Conservation (phyloP, 1,139 yeast genomes). For the Barnettozyma hawaiiensis region DNA sequence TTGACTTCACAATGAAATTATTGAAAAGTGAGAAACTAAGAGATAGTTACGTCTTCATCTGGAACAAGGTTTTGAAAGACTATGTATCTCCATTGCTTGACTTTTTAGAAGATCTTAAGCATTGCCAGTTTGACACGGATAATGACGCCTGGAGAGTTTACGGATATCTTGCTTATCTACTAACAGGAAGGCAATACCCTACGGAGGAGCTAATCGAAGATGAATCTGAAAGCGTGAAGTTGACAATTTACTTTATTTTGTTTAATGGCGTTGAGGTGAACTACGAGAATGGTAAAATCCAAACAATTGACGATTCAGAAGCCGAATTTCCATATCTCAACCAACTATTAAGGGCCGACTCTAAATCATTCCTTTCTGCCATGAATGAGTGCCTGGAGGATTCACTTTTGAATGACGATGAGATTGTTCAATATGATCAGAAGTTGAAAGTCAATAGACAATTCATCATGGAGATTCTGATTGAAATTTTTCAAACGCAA, state of each 20-base stretch:
- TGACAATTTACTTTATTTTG: constrained; percentile 45
- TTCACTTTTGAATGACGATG: constrained; percentile 52
- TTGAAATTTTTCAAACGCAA: constrained; percentile 20
- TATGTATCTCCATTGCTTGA: constrained; percentile 61
- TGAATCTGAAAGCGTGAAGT: constrained; percentile 37
- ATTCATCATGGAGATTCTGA: constrained; percentile 25
- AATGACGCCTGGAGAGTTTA: constrained; percentile 37
- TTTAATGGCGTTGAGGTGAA: constrained; percentile 43
- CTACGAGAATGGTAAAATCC: constrained; percentile 26
- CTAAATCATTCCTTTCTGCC: constrained; percentile 55
- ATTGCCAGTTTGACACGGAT: not conserved
- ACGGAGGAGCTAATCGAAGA: constrained; percentile 49
- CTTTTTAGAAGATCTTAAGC: constrained; percentile 39
- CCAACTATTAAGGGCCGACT: constrained; percentile 43
- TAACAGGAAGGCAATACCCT: constrained; percentile 79
- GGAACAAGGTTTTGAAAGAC: constrained; percentile 61
- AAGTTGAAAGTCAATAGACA: constrained; percentile 25
- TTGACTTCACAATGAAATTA: constrained; percentile 60
- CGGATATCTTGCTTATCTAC: constrained; percentile 58
- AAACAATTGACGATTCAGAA: constrained; percentile 23
- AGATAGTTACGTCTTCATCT: constrained; percentile 62
- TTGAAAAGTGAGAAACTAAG: constrained; percentile 49
- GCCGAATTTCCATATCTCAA: constrained; percentile 54
- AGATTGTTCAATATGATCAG: constrained; percentile 21
- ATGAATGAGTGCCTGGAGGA: constrained; percentile 80